phyloP scores from a whole-genome alignment of 495 filamentous ascomycete genomes.

The Chaetomium fimeti region DNA sequence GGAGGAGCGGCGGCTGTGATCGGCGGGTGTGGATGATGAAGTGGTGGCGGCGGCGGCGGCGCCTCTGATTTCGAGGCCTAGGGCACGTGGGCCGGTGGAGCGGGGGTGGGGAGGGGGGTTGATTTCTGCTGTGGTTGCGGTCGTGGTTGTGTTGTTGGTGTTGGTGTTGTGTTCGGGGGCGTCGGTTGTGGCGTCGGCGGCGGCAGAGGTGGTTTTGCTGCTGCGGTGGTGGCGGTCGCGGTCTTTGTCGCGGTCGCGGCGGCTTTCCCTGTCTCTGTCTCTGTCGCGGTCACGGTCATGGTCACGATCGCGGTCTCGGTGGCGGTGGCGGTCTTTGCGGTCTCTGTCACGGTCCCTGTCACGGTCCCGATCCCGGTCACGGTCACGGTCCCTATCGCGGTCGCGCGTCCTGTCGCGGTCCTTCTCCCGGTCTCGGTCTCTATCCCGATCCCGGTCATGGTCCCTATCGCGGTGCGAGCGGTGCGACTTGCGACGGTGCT shows the following conservation, averaged over 20 bases:
- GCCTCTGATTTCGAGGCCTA: constrained; percentile 43
- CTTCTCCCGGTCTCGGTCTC: constrained; percentile 44
- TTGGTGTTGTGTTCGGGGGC: constrained; percentile 8
- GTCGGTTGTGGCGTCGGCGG: constrained; percentile 37
- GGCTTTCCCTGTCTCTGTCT: constrained; percentile 35
- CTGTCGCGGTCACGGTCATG: constrained; percentile 48
- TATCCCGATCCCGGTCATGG: constrained; percentile 40
- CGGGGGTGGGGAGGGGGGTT: constrained; percentile 6
- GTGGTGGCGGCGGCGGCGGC: constrained; percentile 26
- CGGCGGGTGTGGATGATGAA: constrained; percentile 24
- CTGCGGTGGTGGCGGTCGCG: constrained; percentile 47
- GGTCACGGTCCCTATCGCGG: constrained; percentile 35
- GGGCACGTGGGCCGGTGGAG: constrained; percentile 37
- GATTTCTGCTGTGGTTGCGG: too few relatives aligned
- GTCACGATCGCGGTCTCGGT: constrained; percentile 31
- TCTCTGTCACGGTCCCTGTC: constrained; percentile 50
- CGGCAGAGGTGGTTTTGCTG: constrained; percentile 43
- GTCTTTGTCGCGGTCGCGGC: constrained; percentile 45
- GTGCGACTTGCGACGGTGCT: constrained; percentile 43
- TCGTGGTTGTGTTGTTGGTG: background rate
- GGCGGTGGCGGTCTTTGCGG: constrained; percentile 41
- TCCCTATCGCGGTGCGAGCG: constrained; percentile 43
- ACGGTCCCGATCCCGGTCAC: constrained; percentile 44
- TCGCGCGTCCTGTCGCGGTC: constrained; percentile 35
- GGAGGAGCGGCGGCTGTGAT: constrained; percentile 37